Conservation (phyloP, 2,329 filamentous ascomycete genomes). For the Diaporthe sp. region DNA sequence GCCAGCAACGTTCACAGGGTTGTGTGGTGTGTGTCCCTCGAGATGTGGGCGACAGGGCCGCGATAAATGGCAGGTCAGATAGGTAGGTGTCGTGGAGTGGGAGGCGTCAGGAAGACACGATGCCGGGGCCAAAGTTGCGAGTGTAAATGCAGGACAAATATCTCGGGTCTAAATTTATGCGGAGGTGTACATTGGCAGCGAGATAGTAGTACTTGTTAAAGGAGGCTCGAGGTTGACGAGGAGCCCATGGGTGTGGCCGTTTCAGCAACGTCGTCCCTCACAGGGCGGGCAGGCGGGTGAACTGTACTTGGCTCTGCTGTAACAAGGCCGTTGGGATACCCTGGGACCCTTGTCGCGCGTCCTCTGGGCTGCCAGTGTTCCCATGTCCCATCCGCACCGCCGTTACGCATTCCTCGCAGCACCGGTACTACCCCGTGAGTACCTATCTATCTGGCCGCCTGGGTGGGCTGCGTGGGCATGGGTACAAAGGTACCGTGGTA, state of each 20-base stretch:
- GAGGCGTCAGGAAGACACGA: conserved; percentile 2
- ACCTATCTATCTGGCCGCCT: not conserved
- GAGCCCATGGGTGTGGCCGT: conserved; percentile 14
- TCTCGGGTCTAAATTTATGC: conserved; percentile 28
- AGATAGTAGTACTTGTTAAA: too few relatives aligned
- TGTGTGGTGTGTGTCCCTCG: conserved; percentile 1
- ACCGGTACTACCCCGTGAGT: not conserved
- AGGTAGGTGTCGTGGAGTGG: not conserved
- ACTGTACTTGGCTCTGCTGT: conserved; percentile 22
- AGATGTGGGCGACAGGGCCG: conserved; percentile 36
- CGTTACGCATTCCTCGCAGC: not conserved
- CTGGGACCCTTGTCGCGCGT: conserved; percentile 19
- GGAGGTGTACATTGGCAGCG: not conserved
- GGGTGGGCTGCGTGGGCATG: conserved; percentile 1
- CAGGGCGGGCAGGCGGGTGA: conserved; percentile 15
- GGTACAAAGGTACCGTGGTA: not conserved
- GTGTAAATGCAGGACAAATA: conserved; percentile 19
- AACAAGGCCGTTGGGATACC: conserved; percentile 15
- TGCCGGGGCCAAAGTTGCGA: not conserved
- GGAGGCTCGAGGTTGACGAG: conserved; percentile 22
- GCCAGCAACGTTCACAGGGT: conserved; percentile 16
- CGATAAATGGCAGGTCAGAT: conserved; percentile 33
- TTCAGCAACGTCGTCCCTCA: conserved; percentile 23
- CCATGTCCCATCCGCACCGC: not conserved
- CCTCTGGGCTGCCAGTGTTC: not conserved